These are phyloP conservation scores for Cryptococcus hybrid DNA, from an alignment of 1,284 basidiomycete species.

Conservation along the genomic window DNA sequence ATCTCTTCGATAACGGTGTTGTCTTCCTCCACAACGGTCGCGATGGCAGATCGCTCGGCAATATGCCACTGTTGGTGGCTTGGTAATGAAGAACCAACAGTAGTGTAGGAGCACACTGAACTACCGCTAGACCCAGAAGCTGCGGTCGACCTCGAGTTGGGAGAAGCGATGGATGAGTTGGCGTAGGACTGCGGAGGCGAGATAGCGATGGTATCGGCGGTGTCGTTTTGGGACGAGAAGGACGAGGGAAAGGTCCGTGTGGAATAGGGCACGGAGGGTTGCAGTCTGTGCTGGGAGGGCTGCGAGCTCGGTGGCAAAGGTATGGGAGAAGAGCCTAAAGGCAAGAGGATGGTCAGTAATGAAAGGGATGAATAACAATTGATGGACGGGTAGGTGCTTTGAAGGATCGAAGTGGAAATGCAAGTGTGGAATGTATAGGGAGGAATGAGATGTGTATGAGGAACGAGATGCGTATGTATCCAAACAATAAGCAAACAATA, in stretches of 20 bases:
- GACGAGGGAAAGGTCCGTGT: constrained; percentile 15
- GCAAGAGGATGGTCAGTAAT: no score
- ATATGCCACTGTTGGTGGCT: constrained; percentile 8
- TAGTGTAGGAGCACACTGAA: constrained; percentile 18
- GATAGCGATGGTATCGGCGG: not conserved
- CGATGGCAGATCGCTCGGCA: constrained; percentile 28
- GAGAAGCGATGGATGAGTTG: constrained; percentile 4
- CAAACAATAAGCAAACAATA: no score
- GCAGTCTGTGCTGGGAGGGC: constrained; percentile 16
- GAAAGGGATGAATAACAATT: no score
- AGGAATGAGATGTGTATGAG: no score
- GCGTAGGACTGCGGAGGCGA: constrained; percentile 19
- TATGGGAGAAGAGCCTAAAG: no score
- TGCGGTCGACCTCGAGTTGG: not conserved
- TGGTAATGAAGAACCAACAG: constrained; percentile 17
- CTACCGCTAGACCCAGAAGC: constrained; percentile 17
- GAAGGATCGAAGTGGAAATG: no score
- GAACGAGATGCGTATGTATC: no score
- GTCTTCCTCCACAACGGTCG: constrained; percentile 39
- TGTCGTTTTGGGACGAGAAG: not conserved
- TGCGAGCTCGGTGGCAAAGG: not conserved
- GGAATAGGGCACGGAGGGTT: constrained; percentile 23
- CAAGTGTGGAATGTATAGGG: no score
- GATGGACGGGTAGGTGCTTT: no score
- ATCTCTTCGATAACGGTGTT: constrained; percentile 7